These are phyloP conservation scores for Plicaturopsis crispa DNA, from an alignment of 768 basidiomycete species.

Conservation along the genomic window DNA sequence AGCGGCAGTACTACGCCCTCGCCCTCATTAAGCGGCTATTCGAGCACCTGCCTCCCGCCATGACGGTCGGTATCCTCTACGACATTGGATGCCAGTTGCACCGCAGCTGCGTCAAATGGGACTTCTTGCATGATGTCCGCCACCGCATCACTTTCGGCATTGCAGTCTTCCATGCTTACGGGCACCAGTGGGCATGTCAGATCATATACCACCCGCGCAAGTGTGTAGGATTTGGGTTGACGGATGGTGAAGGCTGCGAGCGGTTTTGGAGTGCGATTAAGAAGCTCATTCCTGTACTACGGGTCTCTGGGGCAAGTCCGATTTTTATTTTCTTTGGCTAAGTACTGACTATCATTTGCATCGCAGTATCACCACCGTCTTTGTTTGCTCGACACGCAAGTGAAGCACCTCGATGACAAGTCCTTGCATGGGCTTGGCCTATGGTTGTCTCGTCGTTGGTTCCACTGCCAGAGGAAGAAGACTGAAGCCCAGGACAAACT, in stretches of 20 bases:
- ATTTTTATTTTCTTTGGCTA: too few species aligned
- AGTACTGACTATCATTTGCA: conserved; percentile 11
- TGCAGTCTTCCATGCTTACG: conserved; percentile 27
- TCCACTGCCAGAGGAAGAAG: conserved; percentile 6
- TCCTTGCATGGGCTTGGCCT: conserved; percentile 8
- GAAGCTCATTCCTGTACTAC: conserved; percentile 13
- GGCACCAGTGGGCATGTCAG: conserved; percentile 27
- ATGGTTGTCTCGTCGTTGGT: conserved; percentile 8
- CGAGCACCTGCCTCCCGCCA: conserved; percentile 16
- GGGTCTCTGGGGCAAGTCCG: conserved; percentile 14
- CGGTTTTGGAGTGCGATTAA: conserved; percentile 22
- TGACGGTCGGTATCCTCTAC: too few species aligned
- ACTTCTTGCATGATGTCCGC: conserved; percentile 12
- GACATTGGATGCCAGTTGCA: conserved; percentile 32
- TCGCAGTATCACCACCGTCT: conserved; percentile 19
- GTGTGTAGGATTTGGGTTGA: conserved; percentile 19
- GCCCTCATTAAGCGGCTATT: conserved; percentile 23
- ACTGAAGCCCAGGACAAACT: neutral
- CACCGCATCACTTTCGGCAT: conserved; percentile 16
- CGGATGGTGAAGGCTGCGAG: conserved; percentile 28
- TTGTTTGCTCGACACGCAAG: conserved; percentile 18
- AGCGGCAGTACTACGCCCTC: conserved; percentile 30
- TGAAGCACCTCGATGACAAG: conserved; percentile 11
- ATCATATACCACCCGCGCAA: conserved; percentile 25
- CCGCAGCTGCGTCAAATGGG: too few species aligned